These are phyloP conservation scores for Gossypium australe DNA, from an alignment of 345 rosid genomes.

Conservation along the genomic window DNA sequence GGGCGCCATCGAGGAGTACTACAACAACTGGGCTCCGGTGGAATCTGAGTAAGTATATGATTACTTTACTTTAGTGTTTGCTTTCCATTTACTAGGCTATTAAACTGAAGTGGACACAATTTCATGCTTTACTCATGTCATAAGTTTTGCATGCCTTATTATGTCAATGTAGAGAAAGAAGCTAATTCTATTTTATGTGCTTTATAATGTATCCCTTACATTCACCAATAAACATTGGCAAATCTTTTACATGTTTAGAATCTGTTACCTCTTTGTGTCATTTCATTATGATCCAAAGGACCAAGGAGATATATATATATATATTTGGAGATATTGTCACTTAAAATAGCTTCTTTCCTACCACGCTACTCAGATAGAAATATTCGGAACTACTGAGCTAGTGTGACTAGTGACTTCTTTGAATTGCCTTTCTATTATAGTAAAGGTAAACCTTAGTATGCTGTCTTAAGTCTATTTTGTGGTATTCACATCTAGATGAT, in stretches of 20 bases:
- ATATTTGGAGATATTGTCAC: background rate
- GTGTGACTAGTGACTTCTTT: background rate
- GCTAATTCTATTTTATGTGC: background rate
- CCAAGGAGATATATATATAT: background rate
- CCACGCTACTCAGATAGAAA: background rate
- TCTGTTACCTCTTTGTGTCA: background rate
- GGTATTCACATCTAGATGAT: background rate
- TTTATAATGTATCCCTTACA: background rate
- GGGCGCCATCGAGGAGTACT: slow-evolving; percentile 58
- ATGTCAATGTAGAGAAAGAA: background rate
- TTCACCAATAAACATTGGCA: background rate
- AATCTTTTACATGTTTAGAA: background rate
- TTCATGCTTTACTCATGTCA: background rate
- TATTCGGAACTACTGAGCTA: background rate
- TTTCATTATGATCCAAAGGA: background rate
- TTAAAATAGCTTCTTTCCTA: background rate
- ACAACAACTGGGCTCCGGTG: slow-evolving; percentile 85
- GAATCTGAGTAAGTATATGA: slow-evolving; percentile 69
- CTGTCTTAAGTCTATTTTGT: background rate
- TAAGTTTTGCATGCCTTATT: background rate
- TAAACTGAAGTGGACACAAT: background rate
- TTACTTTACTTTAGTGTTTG: background rate
- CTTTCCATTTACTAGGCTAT: background rate
- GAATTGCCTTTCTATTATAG: background rate
- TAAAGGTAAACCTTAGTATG: background rate